phyloP scores from a whole-genome alignment of 2,329 filamentous ascomycete species.

The Fusarium solani-melongenae region DNA sequence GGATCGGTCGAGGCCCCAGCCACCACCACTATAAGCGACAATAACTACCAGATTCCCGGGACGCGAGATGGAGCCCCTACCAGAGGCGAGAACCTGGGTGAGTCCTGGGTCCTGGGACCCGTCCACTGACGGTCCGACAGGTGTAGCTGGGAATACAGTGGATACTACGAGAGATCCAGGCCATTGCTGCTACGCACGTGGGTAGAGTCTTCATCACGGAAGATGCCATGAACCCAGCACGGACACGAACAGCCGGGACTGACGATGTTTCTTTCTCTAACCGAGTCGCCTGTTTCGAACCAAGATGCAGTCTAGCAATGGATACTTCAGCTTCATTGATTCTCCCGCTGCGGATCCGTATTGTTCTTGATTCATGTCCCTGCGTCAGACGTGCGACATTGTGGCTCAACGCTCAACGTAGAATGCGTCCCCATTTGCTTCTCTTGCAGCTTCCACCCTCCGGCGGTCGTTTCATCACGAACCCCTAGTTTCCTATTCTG shows the following conservation, averaged over 20 bases:
- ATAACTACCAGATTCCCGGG: not conserved
- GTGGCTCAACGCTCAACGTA: slow-evolving; percentile 32
- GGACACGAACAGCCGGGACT: not conserved
- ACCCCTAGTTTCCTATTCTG: slow-evolving; percentile 5
- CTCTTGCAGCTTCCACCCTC: slow-evolving; percentile 3
- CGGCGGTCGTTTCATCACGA: slow-evolving; percentile 22
- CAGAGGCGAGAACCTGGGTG: not conserved
- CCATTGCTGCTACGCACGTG: not conserved
- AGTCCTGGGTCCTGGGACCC: not conserved
- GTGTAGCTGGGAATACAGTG: not conserved
- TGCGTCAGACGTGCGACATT: slow-evolving; percentile 4
- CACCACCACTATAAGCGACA: not conserved
- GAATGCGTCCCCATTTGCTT: slow-evolving; percentile 16
- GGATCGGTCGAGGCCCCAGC: slow-evolving; percentile 1
- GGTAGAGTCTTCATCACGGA: not conserved
- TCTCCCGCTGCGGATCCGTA: not conserved
- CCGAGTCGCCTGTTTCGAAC: not conserved
- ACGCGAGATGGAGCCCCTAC: not conserved
- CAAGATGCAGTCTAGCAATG: not conserved
- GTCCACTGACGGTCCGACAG: too few species aligned
- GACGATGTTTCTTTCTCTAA: not conserved
- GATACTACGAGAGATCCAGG: not conserved
- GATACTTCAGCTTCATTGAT: not conserved
- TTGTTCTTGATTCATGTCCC: slow-evolving; percentile 11
- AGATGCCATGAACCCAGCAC: not conserved